Base-by-base conservation (phyloP, 495 filamentous ascomycete genomes). In the Hapsidospora chrysogenum region DNA sequence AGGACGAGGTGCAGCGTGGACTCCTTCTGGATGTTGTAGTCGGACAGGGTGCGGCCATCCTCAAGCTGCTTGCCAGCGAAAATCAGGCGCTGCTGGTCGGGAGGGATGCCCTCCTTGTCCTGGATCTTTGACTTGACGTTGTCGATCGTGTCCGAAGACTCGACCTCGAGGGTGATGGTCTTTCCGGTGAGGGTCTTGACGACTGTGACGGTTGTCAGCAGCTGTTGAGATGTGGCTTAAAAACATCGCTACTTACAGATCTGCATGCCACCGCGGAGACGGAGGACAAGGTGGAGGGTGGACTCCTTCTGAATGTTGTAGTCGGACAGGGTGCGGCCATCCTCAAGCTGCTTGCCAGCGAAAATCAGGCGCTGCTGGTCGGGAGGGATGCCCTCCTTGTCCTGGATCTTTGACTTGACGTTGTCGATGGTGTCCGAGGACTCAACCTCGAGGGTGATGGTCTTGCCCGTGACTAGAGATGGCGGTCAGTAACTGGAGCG, bases 21-120 rank as follows among this genome's bases (percentile, higher is more conserved):
- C 60, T 95, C 87, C 74, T 95, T 96, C 63, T 95, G 89, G 39
- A 97, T 95, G 54, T 95, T 97, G 67, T 97, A 97, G 56, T 97
- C 87, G 41, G 78, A 85, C 0, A 96, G 71, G 29, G 71, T 76
- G 29, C 67, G 66, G 45, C 79, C 79, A 51, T 85, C 80, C 47
- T 85, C 85, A 19, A 94, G 68, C 56, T 94, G 85, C 78, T 96
- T 96, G 44, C 87, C 87, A 25, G 87, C 86, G 51, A 95, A 95
- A 48, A 95, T 95, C 22, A 95, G 62, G 52, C 86, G 83, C 55
- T 92, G 85, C 57, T 92, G 85, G 56, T 93, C 85, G 5, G 85
- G 85, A 13, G 85, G 85, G 44, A 94, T 94, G 29, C 85, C 85
- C 58, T 94, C 85, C 69, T 94, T 93, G 48, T 93, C 87, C 58